Percentiles rank a stretch among this genome's conserved stretches.
phyloP scores from a whole-genome alignment of 2,329 filamentous ascomycete species.

The Fusarium chaquense region DNA sequence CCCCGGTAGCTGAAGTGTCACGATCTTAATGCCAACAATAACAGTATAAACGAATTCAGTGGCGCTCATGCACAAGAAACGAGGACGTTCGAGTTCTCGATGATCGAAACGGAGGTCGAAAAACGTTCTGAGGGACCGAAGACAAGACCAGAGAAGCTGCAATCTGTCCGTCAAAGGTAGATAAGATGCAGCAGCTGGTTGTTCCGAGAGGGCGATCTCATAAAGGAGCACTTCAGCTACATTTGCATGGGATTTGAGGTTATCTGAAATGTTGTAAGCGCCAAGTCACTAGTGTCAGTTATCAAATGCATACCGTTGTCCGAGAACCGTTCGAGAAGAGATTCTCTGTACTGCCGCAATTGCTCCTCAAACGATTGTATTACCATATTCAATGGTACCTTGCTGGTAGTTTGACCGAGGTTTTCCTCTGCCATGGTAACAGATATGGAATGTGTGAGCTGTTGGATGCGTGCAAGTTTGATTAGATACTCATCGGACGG shows the following conservation, averaged over 20 bases:
- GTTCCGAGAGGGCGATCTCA: slow-evolving; percentile 60
- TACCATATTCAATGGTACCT: slow-evolving; percentile 56
- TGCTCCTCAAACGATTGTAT: slow-evolving; percentile 60
- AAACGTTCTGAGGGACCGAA: slow-evolving; percentile 56
- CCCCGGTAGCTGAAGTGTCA: slow-evolving; percentile 59
- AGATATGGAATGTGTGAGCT: slow-evolving; percentile 61
- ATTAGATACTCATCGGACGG: slow-evolving; percentile 60
- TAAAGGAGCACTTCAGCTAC: slow-evolving; percentile 62
- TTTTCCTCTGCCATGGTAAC: slow-evolving; percentile 53
- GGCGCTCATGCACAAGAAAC: slow-evolving; percentile 58
- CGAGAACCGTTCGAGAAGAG: slow-evolving; percentile 52
- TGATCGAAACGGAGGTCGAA: slow-evolving; percentile 53
- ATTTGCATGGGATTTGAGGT: slow-evolving; percentile 57
- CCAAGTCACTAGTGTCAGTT: neutral
- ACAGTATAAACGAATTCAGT: slow-evolving; percentile 63
- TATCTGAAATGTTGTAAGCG: slow-evolving; percentile 47
- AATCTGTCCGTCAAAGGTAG: slow-evolving; percentile 57
- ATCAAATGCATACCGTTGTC: slow-evolving; percentile 50
- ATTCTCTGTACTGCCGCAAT: slow-evolving; percentile 55
- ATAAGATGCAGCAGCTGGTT: slow-evolving; percentile 47
- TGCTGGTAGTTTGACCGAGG: slow-evolving; percentile 49
- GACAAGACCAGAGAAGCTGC: slow-evolving; percentile 60
- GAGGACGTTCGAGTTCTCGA: slow-evolving; percentile 53
- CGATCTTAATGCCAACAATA: slow-evolving; percentile 61
- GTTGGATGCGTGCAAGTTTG: slow-evolving; percentile 61